phyloP scores from a whole-genome alignment of 2,329 filamentous ascomycete species.

The Colletotrichum endophyticum region DNA sequence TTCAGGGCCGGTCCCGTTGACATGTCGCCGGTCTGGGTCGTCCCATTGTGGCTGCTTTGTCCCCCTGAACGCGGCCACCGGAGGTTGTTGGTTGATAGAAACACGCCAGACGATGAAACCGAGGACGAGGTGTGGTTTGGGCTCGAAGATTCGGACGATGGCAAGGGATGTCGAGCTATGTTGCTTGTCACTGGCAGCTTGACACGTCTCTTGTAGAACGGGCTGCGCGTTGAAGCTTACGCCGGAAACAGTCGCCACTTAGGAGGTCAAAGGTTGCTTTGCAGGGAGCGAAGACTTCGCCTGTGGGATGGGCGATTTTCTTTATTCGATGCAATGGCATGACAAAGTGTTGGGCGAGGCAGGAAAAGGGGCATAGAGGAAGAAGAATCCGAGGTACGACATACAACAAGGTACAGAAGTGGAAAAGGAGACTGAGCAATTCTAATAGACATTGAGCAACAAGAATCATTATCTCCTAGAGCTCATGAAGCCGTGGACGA shows the following conservation, averaged over 20 bases:
- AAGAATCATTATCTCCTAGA: background rate
- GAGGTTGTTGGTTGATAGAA: background rate
- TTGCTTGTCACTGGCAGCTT: background rate
- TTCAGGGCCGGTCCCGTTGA: background rate
- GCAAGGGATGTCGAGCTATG: background rate
- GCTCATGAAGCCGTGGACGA: background rate
- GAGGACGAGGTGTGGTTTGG: rapidly evolving
- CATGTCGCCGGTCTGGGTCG: background rate
- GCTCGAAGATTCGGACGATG: rapidly evolving
- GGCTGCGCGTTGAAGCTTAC: background rate
- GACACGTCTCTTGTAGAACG: background rate
- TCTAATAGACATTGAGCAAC: too few species aligned
- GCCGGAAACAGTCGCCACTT: rapidly evolving
- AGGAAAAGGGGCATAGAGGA: background rate
- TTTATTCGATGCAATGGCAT: background rate
- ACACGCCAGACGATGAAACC: background rate
- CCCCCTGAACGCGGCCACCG: background rate
- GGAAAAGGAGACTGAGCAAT: too few species aligned
- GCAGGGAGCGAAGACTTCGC: background rate
- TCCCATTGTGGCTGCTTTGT: rapidly evolving
- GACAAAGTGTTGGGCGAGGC: background rate
- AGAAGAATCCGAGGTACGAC: too few species aligned
- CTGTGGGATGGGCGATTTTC: background rate
- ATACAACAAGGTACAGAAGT: too few species aligned
- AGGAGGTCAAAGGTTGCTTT: background rate